A percentile compares a stretch with the other conserved stretches of the same genome.
These are phyloP conservation scores for Fennellomyces sp. DNA, from an alignment of 371 early-diverging fungal species.

Conservation along the genomic window DNA sequence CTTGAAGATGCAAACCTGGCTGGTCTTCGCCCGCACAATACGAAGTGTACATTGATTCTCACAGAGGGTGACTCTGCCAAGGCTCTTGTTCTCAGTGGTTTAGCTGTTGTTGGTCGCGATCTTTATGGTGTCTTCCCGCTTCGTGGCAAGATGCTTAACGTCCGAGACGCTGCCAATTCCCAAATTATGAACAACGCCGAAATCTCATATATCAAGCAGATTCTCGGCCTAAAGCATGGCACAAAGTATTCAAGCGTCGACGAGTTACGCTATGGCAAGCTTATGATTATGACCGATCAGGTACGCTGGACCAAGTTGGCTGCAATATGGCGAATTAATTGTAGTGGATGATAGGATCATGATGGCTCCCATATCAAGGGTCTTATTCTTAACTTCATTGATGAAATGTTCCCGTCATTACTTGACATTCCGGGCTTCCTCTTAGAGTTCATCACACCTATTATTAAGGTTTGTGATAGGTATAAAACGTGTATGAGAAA, in stretches of 20 bases:
- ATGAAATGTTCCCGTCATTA: conserved; percentile 97
- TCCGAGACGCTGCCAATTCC: conserved; percentile 88
- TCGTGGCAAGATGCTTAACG: conserved; percentile 98
- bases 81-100: conserved; percentile 92
- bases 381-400: conserved; percentile 98
- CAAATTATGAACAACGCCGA: conserved; percentile 92
- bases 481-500: neutral
- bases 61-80: conserved; percentile 99
- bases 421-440: conserved; percentile 96
- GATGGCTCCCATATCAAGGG: conserved; percentile 99
- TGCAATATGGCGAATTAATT: neutral
- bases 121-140: conserved; percentile 98
- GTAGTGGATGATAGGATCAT: conserved; percentile 72
- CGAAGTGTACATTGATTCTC: conserved; percentile 95
- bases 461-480: conserved; percentile 76
- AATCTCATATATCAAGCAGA: conserved; percentile 93
- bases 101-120: conserved; percentile 95
- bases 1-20: conserved; percentile 99
- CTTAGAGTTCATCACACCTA: conserved; percentile 99
- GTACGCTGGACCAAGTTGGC: conserved; percentile 26
- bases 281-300: conserved; percentile 99
- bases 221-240: conserved; percentile 96
- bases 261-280: conserved; percentile 93
- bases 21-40: conserved; percentile 75
- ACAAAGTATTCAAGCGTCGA: conserved; percentile 78